Conservation (phyloP, 345 rosid genomes). For the Eucalyptus leucophloia region DNA sequence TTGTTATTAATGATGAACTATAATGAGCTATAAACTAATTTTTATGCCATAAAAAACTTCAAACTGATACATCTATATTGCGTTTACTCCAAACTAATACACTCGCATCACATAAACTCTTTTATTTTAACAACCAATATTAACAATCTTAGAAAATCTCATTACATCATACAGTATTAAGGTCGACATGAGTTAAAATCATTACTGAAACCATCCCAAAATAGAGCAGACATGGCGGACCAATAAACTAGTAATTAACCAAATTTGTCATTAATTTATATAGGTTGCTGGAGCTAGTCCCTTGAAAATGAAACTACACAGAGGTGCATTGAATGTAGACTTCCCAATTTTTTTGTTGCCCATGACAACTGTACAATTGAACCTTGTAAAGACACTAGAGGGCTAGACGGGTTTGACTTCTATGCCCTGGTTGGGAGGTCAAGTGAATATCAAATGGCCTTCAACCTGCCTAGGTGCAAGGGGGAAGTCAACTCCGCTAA, state of each 20-base stretch:
- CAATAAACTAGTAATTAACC: background rate
- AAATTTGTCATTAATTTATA: background rate
- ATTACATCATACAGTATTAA: background rate
- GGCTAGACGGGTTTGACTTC: background rate
- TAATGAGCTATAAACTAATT: rapidly evolving
- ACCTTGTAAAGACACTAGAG: background rate
- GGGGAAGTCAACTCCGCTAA: background rate
- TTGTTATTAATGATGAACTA: background rate
- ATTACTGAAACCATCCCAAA: background rate
- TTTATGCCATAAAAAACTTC: too few species aligned
- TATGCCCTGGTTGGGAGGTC: background rate
- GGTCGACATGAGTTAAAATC: background rate
- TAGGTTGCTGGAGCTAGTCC: background rate
- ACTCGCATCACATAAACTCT: too few species aligned
- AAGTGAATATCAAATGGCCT: background rate
- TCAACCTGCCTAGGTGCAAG: background rate
- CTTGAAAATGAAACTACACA: background rate
- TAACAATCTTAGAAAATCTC: too few species aligned
- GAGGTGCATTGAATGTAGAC: background rate
- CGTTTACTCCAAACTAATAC: background rate
- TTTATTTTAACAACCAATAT: too few species aligned
- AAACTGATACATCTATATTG: rapidly evolving
- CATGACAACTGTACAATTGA: background rate
- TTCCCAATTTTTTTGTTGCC: background rate
- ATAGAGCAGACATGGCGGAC: background rate